A percentile compares a stretch with the other conserved stretches of the same genome.
phyloP scores from a whole-genome alignment of 441 rosid genomes.

The Adansonia gregorii region DNA sequence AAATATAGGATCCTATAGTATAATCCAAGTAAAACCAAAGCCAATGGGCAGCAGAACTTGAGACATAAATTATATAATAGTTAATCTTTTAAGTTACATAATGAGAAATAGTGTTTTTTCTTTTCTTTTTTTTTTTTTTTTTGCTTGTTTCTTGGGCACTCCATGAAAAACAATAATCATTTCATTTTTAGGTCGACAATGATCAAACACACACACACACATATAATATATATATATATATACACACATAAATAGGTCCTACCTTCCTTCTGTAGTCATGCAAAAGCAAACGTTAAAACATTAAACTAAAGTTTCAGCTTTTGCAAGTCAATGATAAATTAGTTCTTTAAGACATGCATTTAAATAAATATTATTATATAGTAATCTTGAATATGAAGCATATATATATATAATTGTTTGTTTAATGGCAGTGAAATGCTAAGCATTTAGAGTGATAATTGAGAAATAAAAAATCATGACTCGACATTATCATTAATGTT shows the following conservation, averaged over 20 bases:
- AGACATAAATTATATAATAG: neutral
- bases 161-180: constrained; percentile 1
- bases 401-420: neutral
- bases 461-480: neutral
- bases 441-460: neutral
- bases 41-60: neutral
- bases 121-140: neutral
- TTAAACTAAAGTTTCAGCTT: neutral
- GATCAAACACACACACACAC: neutral
- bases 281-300: constrained; percentile 7
- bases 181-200: neutral
- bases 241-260: neutral
- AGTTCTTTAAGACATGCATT: neutral
- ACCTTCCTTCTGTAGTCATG: neutral
- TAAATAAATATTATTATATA: neutral
- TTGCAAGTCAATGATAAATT: neutral
- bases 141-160: neutral
- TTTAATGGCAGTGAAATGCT: neutral
- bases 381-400: neutral
- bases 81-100: neutral
- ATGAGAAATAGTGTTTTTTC: neutral
- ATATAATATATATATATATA: no score
- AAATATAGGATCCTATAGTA: neutral
- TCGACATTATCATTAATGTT: no score
- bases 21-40: neutral